Evolutionary conservation across 495 filamentous ascomycete species (phyloP).

Genomic region (Cetradonia linearis): DNA sequence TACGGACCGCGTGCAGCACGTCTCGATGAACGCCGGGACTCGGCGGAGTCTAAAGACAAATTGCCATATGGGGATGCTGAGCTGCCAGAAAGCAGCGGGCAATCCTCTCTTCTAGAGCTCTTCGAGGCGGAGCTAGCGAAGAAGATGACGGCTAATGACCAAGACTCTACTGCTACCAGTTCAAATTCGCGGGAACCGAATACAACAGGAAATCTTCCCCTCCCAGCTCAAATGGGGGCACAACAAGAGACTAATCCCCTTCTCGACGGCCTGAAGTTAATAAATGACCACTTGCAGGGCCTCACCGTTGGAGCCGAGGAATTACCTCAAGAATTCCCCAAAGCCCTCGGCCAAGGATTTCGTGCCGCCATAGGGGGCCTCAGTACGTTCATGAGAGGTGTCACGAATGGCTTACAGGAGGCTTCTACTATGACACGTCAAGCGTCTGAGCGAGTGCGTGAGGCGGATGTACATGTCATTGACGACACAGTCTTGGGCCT

Average conservation of each 20-base stretch:
- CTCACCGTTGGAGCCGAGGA: slow-evolving; percentile 3
- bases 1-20: slow-evolving; percentile 6
- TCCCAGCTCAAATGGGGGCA: background rate
- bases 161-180: background rate
- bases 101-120: slow-evolving; percentile 35
- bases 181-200: background rate
- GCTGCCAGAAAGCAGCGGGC: background rate
- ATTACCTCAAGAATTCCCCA: slow-evolving; percentile 18
- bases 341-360: slow-evolving; percentile 11
- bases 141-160: slow-evolving; percentile 21
- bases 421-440: slow-evolving; percentile 33
- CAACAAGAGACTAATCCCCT: slow-evolving; percentile 1
- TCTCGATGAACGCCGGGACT: slow-evolving; percentile 6
- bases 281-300: slow-evolving; percentile 23
- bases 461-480: slow-evolving; percentile 34
- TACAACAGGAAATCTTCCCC: background rate
- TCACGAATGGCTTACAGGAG: slow-evolving; percentile 34
- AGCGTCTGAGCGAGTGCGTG: slow-evolving; percentile 31
- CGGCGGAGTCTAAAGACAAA: slow-evolving; percentile 6
- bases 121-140: slow-evolving; percentile 45
- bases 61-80: slow-evolving; percentile 6
- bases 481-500: slow-evolving; percentile 36
- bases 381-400: slow-evolving; percentile 31
- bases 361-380: slow-evolving; percentile 3
- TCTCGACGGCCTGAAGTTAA: slow-evolving; percentile 1